Evolutionary conservation across 108 stramenopile species (phyloP).

Genomic region (Pseudonitzschia delicatissima): DNA sequence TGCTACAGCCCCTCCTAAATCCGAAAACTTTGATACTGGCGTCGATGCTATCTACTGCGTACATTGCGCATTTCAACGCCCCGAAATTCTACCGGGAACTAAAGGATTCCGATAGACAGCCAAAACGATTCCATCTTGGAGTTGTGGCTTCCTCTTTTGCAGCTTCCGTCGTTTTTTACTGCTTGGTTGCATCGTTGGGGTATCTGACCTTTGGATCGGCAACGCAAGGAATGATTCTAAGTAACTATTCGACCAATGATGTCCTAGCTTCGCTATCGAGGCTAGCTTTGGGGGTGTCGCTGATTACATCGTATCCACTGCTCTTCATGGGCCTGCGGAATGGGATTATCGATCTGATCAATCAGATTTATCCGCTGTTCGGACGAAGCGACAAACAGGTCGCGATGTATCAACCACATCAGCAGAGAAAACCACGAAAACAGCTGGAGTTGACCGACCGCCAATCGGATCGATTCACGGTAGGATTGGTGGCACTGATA

Average conservation of each 20-base stretch:
- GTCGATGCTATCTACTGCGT: constrained; percentile 91
- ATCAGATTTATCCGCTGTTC: neutral
- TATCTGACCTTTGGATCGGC: constrained; percentile 87
- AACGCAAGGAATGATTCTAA: constrained; percentile 78
- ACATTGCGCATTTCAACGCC: constrained; percentile 93
- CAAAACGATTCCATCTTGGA: constrained; percentile 61
- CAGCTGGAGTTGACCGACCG: constrained; percentile 21
- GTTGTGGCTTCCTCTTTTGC: constrained; percentile 76
- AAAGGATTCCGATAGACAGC: constrained; percentile 38
- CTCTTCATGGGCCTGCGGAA: constrained; percentile 77
- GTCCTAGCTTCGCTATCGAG: constrained; percentile 65
- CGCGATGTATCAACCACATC: no score
- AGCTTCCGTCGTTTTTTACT: constrained; percentile 52
- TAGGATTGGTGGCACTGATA: constrained; percentile 48
- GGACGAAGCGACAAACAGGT: constrained; percentile 15
- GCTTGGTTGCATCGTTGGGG: constrained; percentile 57
- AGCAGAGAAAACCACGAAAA: constrained; percentile 1
- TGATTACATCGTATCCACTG: constrained; percentile 92
- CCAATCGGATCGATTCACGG: constrained; percentile 28
- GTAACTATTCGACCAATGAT: constrained; percentile 85
- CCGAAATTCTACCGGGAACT: constrained; percentile 89
- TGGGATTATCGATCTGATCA: constrained; percentile 62
- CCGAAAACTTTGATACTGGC: constrained; percentile 66
- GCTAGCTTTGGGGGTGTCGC: constrained; percentile 75
- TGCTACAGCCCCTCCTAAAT: constrained; percentile 9